Conservation (phyloP, 1,139 yeast genomes). For the Sugiyamaella pinicola region DNA sequence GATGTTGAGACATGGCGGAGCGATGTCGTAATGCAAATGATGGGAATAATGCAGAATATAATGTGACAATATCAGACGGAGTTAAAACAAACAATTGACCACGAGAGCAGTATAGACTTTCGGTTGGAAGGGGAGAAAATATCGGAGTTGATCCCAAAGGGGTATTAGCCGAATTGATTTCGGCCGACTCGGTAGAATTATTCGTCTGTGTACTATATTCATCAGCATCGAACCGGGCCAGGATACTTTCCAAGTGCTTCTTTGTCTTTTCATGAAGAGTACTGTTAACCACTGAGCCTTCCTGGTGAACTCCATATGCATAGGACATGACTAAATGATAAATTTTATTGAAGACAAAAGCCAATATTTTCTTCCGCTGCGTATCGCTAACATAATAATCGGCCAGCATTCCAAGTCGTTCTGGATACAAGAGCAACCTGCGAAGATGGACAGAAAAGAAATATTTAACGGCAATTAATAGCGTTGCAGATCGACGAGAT, state of each 20-base stretch:
- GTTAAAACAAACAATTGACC: slow-evolving; percentile 40
- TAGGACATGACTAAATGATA: slow-evolving; percentile 26
- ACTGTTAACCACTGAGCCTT: slow-evolving; percentile 19
- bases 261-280: slow-evolving; percentile 20
- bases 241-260: slow-evolving; percentile 20
- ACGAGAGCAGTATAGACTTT: slow-evolving; percentile 25
- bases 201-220: not conserved
- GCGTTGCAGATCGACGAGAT: slow-evolving; percentile 26
- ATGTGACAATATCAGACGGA: slow-evolving; percentile 39
- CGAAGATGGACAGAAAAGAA: slow-evolving; percentile 33
- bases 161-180: not conserved
- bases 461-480: slow-evolving; percentile 32
- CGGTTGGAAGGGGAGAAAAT: slow-evolving; percentile 11
- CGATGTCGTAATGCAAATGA: slow-evolving; percentile 27
- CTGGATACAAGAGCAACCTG: slow-evolving; percentile 33
- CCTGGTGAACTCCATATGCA: slow-evolving; percentile 26
- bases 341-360: slow-evolving; percentile 30
- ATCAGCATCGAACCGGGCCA: slow-evolving; percentile 17
- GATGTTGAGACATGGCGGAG: slow-evolving; percentile 12
- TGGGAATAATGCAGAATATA: slow-evolving; percentile 39
- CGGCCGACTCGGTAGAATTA: not conserved
- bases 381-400: slow-evolving; percentile 33
- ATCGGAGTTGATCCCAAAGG: slow-evolving; percentile 8
- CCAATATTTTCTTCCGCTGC: slow-evolving; percentile 34
- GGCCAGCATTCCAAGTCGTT: slow-evolving; percentile 33